phyloP scores from a whole-genome alignment of 139 green algal genomes.

The Coelastrella sp. region DNA sequence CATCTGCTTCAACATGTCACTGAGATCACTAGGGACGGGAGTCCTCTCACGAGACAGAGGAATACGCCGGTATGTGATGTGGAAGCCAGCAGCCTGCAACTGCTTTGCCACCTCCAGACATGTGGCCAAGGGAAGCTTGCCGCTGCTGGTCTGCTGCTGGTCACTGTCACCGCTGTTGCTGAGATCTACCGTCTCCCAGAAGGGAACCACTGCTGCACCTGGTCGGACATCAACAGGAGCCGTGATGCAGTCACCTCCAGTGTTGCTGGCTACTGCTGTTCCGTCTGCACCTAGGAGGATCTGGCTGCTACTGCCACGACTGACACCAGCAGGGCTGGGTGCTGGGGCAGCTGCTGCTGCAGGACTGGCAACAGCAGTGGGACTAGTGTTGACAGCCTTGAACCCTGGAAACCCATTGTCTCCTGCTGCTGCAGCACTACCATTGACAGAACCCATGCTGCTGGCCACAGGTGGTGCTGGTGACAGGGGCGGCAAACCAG shows the following conservation, averaged over 20 bases:
- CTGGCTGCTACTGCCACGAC: constrained; percentile 4
- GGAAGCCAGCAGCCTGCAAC: constrained; percentile 75
- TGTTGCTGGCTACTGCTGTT: neutral
- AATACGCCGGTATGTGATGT: constrained; percentile 79
- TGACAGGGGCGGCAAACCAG: constrained; percentile 6
- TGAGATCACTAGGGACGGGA: constrained; percentile 80
- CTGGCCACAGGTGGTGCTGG: neutral
- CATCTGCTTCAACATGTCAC: constrained; percentile 75
- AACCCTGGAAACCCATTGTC: constrained; percentile 31
- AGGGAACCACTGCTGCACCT: constrained; percentile 55
- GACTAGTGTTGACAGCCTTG: neutral
- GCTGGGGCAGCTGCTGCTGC: neutral
- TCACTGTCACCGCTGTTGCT: constrained; percentile 26
- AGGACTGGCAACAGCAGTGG: neutral
- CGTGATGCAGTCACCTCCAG: constrained; percentile 54
- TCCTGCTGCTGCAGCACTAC: constrained; percentile 3
- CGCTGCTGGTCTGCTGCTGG: neutral
- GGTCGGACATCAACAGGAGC: constrained; percentile 55
- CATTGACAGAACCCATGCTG: neutral
- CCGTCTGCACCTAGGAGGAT: neutral
- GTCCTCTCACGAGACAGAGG: constrained; percentile 91
- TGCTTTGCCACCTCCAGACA: constrained; percentile 40
- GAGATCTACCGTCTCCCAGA: constrained; percentile 68
- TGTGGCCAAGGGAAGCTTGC: neutral
- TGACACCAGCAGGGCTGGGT: neutral